phyloP scores from a whole-genome alignment of 2,329 filamentous ascomycete species.

The Fusarium falciforme region DNA sequence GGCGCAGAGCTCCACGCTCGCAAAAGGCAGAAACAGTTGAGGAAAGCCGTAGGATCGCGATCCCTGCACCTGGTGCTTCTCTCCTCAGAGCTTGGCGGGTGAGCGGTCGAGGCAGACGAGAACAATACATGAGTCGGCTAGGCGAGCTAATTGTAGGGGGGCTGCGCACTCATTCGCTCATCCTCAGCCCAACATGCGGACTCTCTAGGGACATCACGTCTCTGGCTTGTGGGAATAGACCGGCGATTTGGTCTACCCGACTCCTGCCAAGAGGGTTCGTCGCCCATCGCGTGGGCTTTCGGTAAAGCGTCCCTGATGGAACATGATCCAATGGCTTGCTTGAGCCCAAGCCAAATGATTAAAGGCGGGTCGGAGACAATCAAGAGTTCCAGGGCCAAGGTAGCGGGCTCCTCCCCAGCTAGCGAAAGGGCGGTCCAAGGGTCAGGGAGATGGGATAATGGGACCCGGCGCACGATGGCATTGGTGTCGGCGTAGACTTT shows the following conservation, averaged over 20 bases:
- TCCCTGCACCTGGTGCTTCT: slow-evolving; percentile 42
- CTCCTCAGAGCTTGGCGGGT: slow-evolving; percentile 30
- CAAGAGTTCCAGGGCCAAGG: slow-evolving; percentile 37
- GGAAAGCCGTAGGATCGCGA: slow-evolving; percentile 41
- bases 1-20: slow-evolving; percentile 21
- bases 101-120: slow-evolving; percentile 30
- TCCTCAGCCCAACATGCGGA: slow-evolving; percentile 11
- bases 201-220: slow-evolving; percentile 5
- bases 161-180: slow-evolving; percentile 22
- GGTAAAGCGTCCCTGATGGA: slow-evolving; percentile 16
- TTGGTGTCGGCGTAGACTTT: slow-evolving; percentile 9
- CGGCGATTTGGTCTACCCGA: slow-evolving; percentile 17
- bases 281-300: slow-evolving; percentile 11
- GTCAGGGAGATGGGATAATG: slow-evolving; percentile 18
- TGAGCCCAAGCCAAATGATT: background rate
- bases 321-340: slow-evolving; percentile 14
- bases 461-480: background rate
- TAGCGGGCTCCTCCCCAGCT: slow-evolving; percentile 25
- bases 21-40: slow-evolving; percentile 31
- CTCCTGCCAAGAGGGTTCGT: slow-evolving; percentile 28
- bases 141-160: slow-evolving; percentile 26
- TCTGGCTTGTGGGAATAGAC: slow-evolving; percentile 22
- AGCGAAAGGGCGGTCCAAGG: slow-evolving; percentile 33
- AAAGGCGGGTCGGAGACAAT: slow-evolving; percentile 30
- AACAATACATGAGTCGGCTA: slow-evolving; percentile 28